Evolutionary conservation across 352 stramenopile species (phyloP).

Genomic region (Pythium rishiriense): DNA sequence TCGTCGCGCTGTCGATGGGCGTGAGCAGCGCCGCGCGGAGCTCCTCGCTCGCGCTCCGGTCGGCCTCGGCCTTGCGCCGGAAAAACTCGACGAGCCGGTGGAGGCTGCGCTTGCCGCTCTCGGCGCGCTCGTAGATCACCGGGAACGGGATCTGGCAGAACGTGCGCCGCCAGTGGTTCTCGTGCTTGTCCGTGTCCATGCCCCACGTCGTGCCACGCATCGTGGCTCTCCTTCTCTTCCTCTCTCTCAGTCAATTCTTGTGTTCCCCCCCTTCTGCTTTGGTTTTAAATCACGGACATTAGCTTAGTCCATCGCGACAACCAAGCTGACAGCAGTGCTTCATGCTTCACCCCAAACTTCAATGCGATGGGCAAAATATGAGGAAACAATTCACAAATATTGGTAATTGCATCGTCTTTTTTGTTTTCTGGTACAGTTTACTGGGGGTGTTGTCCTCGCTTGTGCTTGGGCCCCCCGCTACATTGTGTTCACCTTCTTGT

Average conservation of each 20-base stretch:
- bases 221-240: neutral
- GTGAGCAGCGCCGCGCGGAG: conserved; percentile 50
- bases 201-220: conserved; percentile 35
- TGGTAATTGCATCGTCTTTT: neutral
- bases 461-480: neutral
- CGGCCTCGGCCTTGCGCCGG: conserved; percentile 57
- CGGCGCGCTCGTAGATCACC: conserved; percentile 79
- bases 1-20: conserved; percentile 26
- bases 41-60: conserved; percentile 62
- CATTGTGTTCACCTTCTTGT: conserved; percentile 3
- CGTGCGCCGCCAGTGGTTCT: conserved; percentile 86
- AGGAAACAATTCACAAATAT: neutral
- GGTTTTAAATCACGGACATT: neutral
- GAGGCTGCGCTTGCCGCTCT: conserved; percentile 76
- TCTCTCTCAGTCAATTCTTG: too few relatives aligned
- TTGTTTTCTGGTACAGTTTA: conserved; percentile 2
- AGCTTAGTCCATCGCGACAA: neutral
- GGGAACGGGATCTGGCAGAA: conserved; percentile 86
- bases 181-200: conserved; percentile 49
- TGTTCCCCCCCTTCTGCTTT: neutral
- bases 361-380: neutral
- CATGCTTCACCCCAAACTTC: neutral
- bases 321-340: conserved; percentile 2
- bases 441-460: neutral
- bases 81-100: conserved; percentile 74